A percentile compares a stretch with the other conserved stretches of the same genome.
Conservation (phyloP, 2,329 filamentous ascomycete species). For the Thelonectria discophora region DNA sequence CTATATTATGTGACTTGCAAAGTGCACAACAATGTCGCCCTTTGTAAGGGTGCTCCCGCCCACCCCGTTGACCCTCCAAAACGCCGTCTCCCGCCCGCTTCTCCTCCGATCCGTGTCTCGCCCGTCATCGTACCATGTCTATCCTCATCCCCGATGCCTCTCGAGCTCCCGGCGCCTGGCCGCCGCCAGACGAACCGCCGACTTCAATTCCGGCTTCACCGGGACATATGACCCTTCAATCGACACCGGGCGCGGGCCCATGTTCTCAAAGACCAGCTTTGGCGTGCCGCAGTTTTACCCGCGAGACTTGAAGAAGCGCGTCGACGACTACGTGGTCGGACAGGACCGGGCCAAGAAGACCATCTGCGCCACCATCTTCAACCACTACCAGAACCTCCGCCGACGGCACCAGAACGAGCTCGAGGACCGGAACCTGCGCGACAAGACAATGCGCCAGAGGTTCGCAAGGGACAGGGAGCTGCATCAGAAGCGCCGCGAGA, state of each 20-base stretch:
- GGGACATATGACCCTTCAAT: slow-evolving; percentile 65
- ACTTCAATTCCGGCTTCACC: slow-evolving; percentile 67
- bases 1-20: slow-evolving; percentile 37
- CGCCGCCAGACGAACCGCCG: slow-evolving; percentile 53
- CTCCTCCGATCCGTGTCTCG: slow-evolving; percentile 17
- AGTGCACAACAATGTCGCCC: slow-evolving; percentile 37
- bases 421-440: slow-evolving; percentile 62
- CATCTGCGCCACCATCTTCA: slow-evolving; percentile 91
- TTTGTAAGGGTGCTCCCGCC: slow-evolving; percentile 37
- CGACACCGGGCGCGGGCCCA: slow-evolving; percentile 65
- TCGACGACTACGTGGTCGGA: slow-evolving; percentile 96
- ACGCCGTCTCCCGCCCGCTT: slow-evolving; percentile 21
- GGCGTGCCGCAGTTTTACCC: slow-evolving; percentile 72
- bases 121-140: slow-evolving; percentile 10
- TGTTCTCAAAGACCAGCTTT: slow-evolving; percentile 66
- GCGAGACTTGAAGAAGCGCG: slow-evolving; percentile 81
- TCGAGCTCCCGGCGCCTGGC: slow-evolving; percentile 37
- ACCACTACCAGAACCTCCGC: slow-evolving; percentile 91
- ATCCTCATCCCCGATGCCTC: slow-evolving; percentile 36
- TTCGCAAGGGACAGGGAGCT: slow-evolving; percentile 72
- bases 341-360: slow-evolving; percentile 96
- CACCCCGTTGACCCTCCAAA: slow-evolving; percentile 27
- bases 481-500: slow-evolving; percentile 63
- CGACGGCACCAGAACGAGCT: slow-evolving; percentile 82
- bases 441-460: slow-evolving; percentile 75